Percentiles rank a stretch among this genome's conserved stretches.
phyloP scores from a whole-genome alignment of 305 asterid genomes.

The Lippia alba region DNA sequence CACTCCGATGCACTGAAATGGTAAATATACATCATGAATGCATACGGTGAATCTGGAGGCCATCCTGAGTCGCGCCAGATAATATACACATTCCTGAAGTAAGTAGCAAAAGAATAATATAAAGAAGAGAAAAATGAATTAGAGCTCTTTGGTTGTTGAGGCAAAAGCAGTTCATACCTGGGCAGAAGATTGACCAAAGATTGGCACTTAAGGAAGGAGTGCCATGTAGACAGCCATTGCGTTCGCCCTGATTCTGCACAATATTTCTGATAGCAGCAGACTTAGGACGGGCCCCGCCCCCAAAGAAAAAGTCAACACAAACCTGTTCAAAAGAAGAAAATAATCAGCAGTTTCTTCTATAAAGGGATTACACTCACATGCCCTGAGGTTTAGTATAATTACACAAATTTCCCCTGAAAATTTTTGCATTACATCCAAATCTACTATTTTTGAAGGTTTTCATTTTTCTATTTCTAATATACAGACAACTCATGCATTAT shows the following conservation, averaged over 20 bases:
- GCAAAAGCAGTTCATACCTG: conserved; percentile 21
- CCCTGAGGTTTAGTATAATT: too few species aligned
- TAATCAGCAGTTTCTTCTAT: conserved; percentile 12
- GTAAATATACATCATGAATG: neutral
- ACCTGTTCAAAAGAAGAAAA: conserved; percentile 50
- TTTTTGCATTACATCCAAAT: too few species aligned
- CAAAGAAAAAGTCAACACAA: conserved; percentile 74
- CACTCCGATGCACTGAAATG: neutral
- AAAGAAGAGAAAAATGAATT: too few species aligned
- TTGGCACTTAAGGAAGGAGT: conserved; percentile 48
- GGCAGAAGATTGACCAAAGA: conserved; percentile 13
- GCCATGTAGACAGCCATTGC: conserved; percentile 95
- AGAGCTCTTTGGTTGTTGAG: too few species aligned
- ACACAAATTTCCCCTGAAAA: too few species aligned
- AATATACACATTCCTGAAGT: neutral
- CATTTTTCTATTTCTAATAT: too few species aligned
- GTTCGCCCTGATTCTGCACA: conserved; percentile 82
- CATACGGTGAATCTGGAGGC: too few species aligned
- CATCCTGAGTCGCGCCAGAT: neutral
- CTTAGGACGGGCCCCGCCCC: conserved; percentile 97
- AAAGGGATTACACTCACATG: neutral
- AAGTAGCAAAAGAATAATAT: too few species aligned
- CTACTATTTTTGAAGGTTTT: too few species aligned
- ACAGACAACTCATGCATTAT: too few species aligned
- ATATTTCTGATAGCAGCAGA: conserved; percentile 88